Conservation (phyloP, 139 green algal species). For the Coelastrella sp. region DNA sequence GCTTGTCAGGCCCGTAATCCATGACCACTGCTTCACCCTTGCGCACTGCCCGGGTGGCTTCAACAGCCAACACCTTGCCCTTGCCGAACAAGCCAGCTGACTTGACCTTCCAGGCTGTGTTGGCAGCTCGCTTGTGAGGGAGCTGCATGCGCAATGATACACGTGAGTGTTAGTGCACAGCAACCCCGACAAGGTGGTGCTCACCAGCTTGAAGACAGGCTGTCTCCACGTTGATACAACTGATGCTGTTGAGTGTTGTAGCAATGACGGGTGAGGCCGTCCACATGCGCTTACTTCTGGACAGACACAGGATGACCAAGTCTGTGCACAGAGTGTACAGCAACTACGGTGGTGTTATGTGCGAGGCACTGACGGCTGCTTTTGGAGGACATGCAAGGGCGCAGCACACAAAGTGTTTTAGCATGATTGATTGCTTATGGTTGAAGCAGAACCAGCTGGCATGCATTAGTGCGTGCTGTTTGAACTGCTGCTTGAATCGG, state of each 20-base stretch:
- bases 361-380: background rate
- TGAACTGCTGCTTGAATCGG: too few species aligned
- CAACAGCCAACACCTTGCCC: constrained; percentile 62
- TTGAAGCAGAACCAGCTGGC: too few species aligned
- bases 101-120: constrained; percentile 60
- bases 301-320: background rate
- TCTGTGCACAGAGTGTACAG: background rate
- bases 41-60: constrained; percentile 54
- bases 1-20: constrained; percentile 73
- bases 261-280: too few species aligned
- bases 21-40: constrained; percentile 73
- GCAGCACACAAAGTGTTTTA: too few species aligned
- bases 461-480: too few species aligned
- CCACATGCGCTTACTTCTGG: background rate
- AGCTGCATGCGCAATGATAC: constrained; percentile 56
- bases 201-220: too few species aligned
- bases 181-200: too few species aligned
- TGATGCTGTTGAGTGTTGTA: too few species aligned
- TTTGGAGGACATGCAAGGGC: too few species aligned
- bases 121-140: constrained; percentile 60
- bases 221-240: too few species aligned
- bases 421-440: too few species aligned
- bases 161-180: too few species aligned
- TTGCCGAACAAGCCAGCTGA: constrained; percentile 70
- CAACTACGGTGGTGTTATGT: background rate